Base-by-base conservation (phyloP, 2,329 filamentous ascomycete species). In the Aspergillus tamarii region DNA sequence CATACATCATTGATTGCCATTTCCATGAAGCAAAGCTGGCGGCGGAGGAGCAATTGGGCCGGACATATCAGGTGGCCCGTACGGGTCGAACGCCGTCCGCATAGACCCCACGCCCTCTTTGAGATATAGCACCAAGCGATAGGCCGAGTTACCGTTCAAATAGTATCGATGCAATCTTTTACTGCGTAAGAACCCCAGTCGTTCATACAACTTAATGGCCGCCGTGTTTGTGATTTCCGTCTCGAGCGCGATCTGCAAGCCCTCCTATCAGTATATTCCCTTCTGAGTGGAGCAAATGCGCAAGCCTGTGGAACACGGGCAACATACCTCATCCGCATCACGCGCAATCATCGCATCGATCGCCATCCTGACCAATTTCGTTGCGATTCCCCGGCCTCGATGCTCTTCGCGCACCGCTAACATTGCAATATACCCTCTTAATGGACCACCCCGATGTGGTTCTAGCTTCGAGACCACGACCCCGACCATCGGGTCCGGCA, bases 381-480 rank as follows among this genome's bases (percentile, higher is more conserved):
- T 97, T 1, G 91, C 95, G 64, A 99, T 93, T 1, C 95, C 94
- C 67, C 89, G 87, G 7, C 94, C 93, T 26, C 95, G 89, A 73
- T 92, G 90, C 30, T 88, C 83, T 45, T 92, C 88, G 50, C 89
- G 88, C 6, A 97, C 94, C n/a, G 95, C 95, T 48, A 99, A 85
- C 95, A 99, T 99, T 74, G 95, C 95, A 70, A 99, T 98, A 80
- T 99, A 99, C 62, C 95, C 95, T 66, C 95, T 88, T 67, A 93
- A 84, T 1, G 93, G 94, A 67, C 94, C 93, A 7, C 91, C 91
- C 26, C 92, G 87, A 80, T 99, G 95, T 28, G 88, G 87, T 77
- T 99, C 95, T 64, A 99, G 88, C 78, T 99, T 99, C 79, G 91
- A 97, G 64, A 99, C 89, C 52, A 99, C 91, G 53, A 98, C 94